phyloP scores from a whole-genome alignment of 768 basidiomycete species.

The Boletus rubroflammeus region DNA sequence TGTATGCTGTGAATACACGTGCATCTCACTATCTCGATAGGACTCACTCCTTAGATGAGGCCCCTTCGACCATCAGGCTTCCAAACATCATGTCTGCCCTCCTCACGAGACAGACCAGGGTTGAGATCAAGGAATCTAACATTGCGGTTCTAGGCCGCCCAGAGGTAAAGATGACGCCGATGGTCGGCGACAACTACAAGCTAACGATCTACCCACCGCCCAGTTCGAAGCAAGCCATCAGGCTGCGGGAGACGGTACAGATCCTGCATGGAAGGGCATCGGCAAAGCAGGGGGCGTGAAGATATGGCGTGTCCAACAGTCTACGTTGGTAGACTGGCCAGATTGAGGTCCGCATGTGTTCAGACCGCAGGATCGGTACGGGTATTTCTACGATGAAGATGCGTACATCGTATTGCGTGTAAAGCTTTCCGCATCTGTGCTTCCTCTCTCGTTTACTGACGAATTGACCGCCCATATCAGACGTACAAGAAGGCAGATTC shows the following conservation, averaged over 20 bases:
- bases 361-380: constrained; percentile 34
- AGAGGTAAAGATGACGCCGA: constrained; percentile 40
- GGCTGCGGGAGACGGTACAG: constrained; percentile 45
- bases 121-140: constrained; percentile 61
- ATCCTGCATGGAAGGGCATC: constrained; percentile 45
- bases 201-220: background rate
- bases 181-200: background rate
- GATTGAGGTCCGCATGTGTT: constrained; percentile 4
- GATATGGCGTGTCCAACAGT: constrained; percentile 60
- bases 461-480: constrained; percentile 29
- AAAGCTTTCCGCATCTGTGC: constrained; percentile 13
- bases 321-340: constrained; percentile 38
- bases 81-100: constrained; percentile 6
- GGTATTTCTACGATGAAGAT: constrained; percentile 62
- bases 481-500: constrained; percentile 52
- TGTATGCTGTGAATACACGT: constrained; percentile 16
- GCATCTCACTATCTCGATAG: constrained; percentile 5
- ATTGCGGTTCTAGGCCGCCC: constrained; percentile 56
- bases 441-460: background rate
- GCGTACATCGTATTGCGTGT: constrained; percentile 65
- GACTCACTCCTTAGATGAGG: background rate
- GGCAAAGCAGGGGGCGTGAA: constrained; percentile 43
- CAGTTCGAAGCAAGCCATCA: constrained; percentile 48
- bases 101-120: constrained; percentile 4
- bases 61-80: background rate